These are phyloP conservation scores for Aspergillus pseudoglaucus DNA, from an alignment of 2,329 filamentous ascomycete species.

Conservation along the genomic window DNA sequence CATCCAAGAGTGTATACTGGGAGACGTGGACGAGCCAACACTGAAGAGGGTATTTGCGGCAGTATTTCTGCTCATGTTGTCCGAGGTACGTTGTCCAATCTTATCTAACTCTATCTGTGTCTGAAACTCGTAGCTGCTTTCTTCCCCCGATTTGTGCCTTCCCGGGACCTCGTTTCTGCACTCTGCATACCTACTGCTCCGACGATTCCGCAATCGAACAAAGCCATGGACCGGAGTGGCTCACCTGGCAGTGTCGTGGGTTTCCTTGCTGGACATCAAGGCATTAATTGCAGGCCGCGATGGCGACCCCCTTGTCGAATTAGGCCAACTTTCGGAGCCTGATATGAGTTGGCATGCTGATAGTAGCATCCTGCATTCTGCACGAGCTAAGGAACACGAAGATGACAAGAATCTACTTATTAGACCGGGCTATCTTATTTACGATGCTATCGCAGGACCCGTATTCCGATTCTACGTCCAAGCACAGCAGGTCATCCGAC, in stretches of 20 bases:
- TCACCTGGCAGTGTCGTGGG: slow-evolving; percentile 25
- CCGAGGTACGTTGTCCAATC: slow-evolving; percentile 21
- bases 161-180: slow-evolving; percentile 25
- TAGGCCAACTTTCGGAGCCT: slow-evolving; percentile 18
- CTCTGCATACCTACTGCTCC: slow-evolving; percentile 23
- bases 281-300: slow-evolving; percentile 30
- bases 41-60: slow-evolving; percentile 22
- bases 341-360: slow-evolving; percentile 2
- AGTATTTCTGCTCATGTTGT: slow-evolving; percentile 29
- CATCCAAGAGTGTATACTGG: slow-evolving; percentile 22
- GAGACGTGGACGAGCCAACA: slow-evolving; percentile 17
- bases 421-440: slow-evolving; percentile 24
- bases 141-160: slow-evolving; percentile 19
- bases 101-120: not conserved
- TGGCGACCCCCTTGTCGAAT: slow-evolving; percentile 25
- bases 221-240: slow-evolving; percentile 23
- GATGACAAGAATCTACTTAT: slow-evolving; percentile 14
- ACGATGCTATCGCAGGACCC: slow-evolving; percentile 24
- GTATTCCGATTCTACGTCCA: slow-evolving; percentile 28
- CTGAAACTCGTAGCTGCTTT: slow-evolving; percentile 17
- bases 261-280: slow-evolving; percentile 30
- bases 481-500: slow-evolving; percentile 28
- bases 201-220: slow-evolving; percentile 23
- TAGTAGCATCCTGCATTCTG: not conserved
- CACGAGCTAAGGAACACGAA: slow-evolving; percentile 6